These are phyloP conservation scores for Saitozyma podzolica DNA, from an alignment of 768 basidiomycete genomes.

Conservation along the genomic window DNA sequence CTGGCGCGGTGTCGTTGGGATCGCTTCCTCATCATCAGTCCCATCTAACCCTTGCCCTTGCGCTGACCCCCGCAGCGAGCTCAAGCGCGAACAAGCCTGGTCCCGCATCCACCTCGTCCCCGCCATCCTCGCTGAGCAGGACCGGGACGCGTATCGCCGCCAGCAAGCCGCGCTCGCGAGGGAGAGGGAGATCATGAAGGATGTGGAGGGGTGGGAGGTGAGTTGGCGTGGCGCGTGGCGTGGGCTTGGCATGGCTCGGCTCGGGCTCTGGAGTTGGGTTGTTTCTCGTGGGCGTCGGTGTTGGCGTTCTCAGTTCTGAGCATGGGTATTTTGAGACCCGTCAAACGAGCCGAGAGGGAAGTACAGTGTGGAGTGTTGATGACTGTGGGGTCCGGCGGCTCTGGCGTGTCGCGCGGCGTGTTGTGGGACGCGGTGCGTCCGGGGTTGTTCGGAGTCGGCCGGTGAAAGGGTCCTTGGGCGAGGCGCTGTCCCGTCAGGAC, in stretches of 20 bases:
- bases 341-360: neutral
- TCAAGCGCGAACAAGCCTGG: slow-evolving; percentile 90
- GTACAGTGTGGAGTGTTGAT: no score
- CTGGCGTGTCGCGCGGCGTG: no score
- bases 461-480: no score
- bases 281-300: neutral
- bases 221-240: slow-evolving; percentile 50
- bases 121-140: slow-evolving; percentile 85
- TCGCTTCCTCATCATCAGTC: no score
- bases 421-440: no score
- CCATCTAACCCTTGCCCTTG: neutral
- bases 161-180: slow-evolving; percentile 71
- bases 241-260: no score
- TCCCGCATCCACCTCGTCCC: slow-evolving; percentile 92
- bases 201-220: slow-evolving; percentile 92
- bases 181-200: slow-evolving; percentile 91
- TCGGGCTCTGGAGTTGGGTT: no score
- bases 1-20: no score
- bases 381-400: no score
- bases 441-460: no score
- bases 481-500: no score
- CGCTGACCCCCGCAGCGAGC: slow-evolving; percentile 63
- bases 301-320: neutral
- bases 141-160: slow-evolving; percentile 83
- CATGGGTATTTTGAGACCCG: neutral